A percentile compares a stretch with the other conserved stretches of the same genome.
Evolutionary conservation across 2,329 filamentous ascomycete genomes (phyloP).

Genomic region (Aspergillus tanneri): DNA sequence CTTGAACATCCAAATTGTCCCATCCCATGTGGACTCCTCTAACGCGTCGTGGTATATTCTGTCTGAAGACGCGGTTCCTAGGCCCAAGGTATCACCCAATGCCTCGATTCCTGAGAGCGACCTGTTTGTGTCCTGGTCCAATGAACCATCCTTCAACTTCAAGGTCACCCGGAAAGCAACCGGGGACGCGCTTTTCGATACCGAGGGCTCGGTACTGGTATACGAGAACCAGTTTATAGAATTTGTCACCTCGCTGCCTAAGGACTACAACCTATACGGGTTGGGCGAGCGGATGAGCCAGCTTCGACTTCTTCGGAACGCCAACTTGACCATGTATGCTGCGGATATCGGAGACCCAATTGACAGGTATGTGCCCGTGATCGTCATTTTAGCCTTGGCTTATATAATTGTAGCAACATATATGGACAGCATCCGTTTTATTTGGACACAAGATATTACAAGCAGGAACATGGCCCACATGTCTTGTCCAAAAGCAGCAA

Average conservation of each 20-base stretch:
- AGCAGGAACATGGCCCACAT: conserved; percentile 49
- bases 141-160: conserved; percentile 59
- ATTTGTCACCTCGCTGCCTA: conserved; percentile 63
- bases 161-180: conserved; percentile 57
- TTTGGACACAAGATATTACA: conserved; percentile 74
- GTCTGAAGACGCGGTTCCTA: conserved; percentile 61
- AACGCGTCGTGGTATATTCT: conserved; percentile 69
- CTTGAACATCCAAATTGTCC: conserved; percentile 68
- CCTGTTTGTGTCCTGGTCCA: conserved; percentile 56
- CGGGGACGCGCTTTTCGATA: conserved; percentile 68
- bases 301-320: conserved; percentile 69
- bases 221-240: conserved; percentile 79
- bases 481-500: conserved; percentile 56
- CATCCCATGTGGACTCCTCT: conserved; percentile 59
- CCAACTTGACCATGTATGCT: conserved; percentile 66
- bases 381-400: not conserved
- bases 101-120: conserved; percentile 39
- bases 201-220: conserved; percentile 62
- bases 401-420: conserved; percentile 53
- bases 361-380: conserved; percentile 37
- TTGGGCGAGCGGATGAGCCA: conserved; percentile 71
- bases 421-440: conserved; percentile 80
- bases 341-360: conserved; percentile 63
- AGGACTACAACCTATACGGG: conserved; percentile 74
- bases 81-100: conserved; percentile 51